Evolutionary conservation across 2,329 filamentous ascomycete species (phyloP).

Genomic region (Mycosphaerella sp.): DNA sequence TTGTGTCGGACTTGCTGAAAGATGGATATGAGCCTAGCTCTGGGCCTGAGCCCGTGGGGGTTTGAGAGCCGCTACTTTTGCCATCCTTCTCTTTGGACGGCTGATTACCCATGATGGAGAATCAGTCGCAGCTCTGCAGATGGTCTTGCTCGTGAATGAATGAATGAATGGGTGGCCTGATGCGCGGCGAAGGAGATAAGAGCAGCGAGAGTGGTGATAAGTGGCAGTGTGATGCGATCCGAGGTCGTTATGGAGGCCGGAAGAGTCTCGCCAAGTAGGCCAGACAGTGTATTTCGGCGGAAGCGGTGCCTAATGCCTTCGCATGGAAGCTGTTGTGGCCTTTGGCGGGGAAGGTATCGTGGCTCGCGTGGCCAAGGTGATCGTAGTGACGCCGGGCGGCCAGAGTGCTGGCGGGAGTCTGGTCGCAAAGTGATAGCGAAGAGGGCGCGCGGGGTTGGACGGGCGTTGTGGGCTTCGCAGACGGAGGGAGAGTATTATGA

Average conservation of each 20-base stretch:
- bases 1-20: constrained; percentile 86
- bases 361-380: constrained; percentile 4
- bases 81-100: constrained; percentile 45
- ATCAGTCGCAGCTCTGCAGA: neutral
- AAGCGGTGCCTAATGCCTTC: constrained; percentile 24
- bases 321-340: constrained; percentile 27
- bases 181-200: neutral
- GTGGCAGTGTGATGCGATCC: neutral
- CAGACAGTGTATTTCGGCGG: constrained; percentile 42
- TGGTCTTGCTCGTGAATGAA: neutral
- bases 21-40: constrained; percentile 81
- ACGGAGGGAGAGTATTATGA: neutral
- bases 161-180: neutral
- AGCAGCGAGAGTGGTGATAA: neutral
- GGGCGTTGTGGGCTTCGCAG: neutral
- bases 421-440: constrained; percentile 2
- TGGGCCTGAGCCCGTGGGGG: constrained; percentile 48
- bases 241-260: constrained; percentile 39
- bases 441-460: neutral
- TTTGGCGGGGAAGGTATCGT: constrained; percentile 8
- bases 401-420: constrained; percentile 7
- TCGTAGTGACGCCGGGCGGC: constrained; percentile 4
- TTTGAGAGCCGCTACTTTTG: constrained; percentile 39
- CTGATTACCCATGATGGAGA: constrained; percentile 63
- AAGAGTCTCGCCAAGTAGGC: constrained; percentile 42